Conservation (phyloP, 2,329 filamentous ascomycete genomes). For the Pseudogymnoascus sp. region DNA sequence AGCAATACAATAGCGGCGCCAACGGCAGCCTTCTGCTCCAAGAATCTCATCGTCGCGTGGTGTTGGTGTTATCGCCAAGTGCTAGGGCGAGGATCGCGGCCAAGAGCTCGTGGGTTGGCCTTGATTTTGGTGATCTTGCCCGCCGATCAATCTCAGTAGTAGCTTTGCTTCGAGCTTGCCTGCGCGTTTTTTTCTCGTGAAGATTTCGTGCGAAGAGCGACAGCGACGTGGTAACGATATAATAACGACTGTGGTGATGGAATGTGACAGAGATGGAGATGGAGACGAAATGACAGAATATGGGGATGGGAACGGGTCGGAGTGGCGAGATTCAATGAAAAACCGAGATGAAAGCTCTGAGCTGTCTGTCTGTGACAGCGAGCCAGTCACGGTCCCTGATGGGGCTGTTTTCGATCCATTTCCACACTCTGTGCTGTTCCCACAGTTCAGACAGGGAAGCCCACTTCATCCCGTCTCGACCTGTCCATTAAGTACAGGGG, state of each 20-base stretch:
- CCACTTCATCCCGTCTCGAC: not conserved
- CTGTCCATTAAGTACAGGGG: not conserved
- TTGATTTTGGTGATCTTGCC: not conserved
- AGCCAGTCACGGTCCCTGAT: not conserved
- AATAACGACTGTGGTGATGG: not conserved
- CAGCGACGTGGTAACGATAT: not conserved
- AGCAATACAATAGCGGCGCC: constrained; percentile 42
- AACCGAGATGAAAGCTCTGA: not conserved
- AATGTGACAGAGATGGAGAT: not conserved
- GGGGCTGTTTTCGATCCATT: not conserved
- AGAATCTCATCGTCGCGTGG: constrained; percentile 42
- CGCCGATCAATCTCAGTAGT: not conserved
- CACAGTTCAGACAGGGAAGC: not conserved
- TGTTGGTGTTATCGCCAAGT: not conserved
- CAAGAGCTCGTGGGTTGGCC: not conserved
- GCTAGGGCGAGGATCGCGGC: not conserved
- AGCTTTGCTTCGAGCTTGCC: not conserved
- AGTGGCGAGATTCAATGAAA: constrained; percentile 1
- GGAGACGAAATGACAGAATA: not conserved
- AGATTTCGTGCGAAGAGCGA: not conserved
- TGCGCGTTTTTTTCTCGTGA: not conserved
- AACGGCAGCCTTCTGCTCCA: constrained; percentile 40
- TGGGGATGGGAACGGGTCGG: not conserved
- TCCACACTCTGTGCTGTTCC: not conserved
- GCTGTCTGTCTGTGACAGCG: not conserved